Base-by-base conservation (phyloP, 1,284 basidiomycete genomes). In the Ceratobasidium sp. region DNA sequence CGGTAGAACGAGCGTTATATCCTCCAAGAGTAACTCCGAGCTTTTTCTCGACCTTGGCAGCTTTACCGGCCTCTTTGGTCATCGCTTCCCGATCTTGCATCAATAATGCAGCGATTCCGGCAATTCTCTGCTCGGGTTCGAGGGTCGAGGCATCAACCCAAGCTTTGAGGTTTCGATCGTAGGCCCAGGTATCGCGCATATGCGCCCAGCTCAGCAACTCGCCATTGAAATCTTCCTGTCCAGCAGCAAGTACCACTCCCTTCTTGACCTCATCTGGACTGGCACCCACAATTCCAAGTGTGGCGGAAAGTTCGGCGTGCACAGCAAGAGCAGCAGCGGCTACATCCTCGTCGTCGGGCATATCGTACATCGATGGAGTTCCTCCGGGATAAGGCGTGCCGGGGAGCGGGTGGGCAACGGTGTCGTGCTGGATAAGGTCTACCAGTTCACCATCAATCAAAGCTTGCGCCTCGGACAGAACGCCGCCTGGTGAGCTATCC, bases 1-100 rank as follows among this genome's bases (percentile, higher is more conserved):
- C 87, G 76, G 86, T 86, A 50, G 90, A 90, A 16, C 97, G 88
- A 45, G 87, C 86, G 78, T 93, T 88, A 81, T 99, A 99, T 1
- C 97, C 97, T 48, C 96, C 96, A 6, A 99, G 86, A 26, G 89
- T 87, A 75, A 97, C 89, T 14, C 84, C 87, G 21, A 99, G 87
- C 81, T 95, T 96, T 87, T 97, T 98, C 84, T 99, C 97, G 3
- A 86, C 81, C 83, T 98, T 99, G 48, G 87, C 82, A 0, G 93
- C 91, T 78, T 91, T 92, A 58, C 84, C 86, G 0, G 94, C 93
- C 78, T 94, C 92, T 77, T 87, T 88, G n/a, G 88, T 82, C 90
- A 99, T 94, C 55, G 83, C 81, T n/a, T 89, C 89, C 28, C 90
- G 87, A 71, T 85, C 85, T 50, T 88, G 83, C 12, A 87, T 84